A percentile compares a stretch with the other conserved stretches of the same genome.
phyloP scores from a whole-genome alignment of 2,329 filamentous ascomycete species.

The Curvularia sp. region DNA sequence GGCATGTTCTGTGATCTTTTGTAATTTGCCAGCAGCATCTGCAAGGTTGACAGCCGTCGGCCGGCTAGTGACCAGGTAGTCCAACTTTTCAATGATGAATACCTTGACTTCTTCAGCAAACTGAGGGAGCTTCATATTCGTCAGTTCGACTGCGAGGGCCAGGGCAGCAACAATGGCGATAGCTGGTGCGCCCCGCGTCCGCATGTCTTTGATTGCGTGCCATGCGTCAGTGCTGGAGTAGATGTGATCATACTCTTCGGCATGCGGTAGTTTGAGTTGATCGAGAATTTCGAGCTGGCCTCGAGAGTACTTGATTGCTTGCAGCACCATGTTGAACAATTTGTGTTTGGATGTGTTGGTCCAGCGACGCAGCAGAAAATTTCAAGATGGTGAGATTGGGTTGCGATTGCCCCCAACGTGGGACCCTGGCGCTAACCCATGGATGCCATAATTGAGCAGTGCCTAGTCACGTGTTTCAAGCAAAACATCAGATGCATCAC shows the following conservation, averaged over 20 bases:
- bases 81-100: slow-evolving; percentile 77
- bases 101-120: slow-evolving; percentile 67
- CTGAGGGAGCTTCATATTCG: slow-evolving; percentile 61
- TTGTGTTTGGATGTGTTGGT: slow-evolving; percentile 17
- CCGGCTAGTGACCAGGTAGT: slow-evolving; percentile 86
- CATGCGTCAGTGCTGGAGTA: slow-evolving; percentile 76
- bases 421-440: slow-evolving; percentile 24
- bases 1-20: slow-evolving; percentile 64
- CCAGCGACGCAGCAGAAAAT: slow-evolving; percentile 23
- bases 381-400: slow-evolving; percentile 34
- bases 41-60: slow-evolving; percentile 95
- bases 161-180: slow-evolving; percentile 98
- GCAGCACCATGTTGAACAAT: slow-evolving; percentile 61
- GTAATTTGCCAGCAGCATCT: slow-evolving; percentile 86
- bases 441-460: background rate
- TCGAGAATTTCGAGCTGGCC: slow-evolving; percentile 80
- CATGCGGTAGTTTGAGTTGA: slow-evolving; percentile 82
- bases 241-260: slow-evolving; percentile 78
- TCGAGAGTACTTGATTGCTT: slow-evolving; percentile 78
- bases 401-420: slow-evolving; percentile 24
- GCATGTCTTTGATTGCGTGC: slow-evolving; percentile 83
- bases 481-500: background rate
- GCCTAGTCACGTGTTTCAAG: background rate
- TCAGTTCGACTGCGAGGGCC: slow-evolving; percentile 83
- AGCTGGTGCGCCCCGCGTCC: slow-evolving; percentile 81